phyloP scores from a whole-genome alignment of 2,329 filamentous ascomycete species.

The Fusarium humuli region DNA sequence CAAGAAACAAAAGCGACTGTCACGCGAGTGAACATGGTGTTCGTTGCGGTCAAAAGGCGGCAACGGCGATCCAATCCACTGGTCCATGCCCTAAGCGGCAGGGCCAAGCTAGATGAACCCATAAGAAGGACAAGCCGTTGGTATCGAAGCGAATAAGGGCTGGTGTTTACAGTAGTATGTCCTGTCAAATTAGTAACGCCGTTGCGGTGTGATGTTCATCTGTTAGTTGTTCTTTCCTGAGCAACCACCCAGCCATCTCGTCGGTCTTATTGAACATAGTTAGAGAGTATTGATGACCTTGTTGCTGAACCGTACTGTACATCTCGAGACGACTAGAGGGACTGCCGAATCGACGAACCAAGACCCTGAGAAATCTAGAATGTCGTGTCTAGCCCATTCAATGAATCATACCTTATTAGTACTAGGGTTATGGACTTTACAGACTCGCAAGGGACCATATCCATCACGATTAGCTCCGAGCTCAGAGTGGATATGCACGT shows the following conservation, averaged over 20 bases:
- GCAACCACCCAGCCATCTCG: background rate
- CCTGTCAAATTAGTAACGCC: background rate
- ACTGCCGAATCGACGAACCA: slow-evolving; percentile 1
- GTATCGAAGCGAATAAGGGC: slow-evolving; percentile 12
- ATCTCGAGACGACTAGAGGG: background rate
- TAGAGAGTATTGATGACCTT: background rate
- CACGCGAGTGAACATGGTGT: slow-evolving; percentile 31
- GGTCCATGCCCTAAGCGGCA: slow-evolving; percentile 11
- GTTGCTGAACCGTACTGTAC: background rate
- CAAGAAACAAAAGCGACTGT: slow-evolving; percentile 11
- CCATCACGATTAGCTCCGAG: slow-evolving; percentile 35
- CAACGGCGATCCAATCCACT: slow-evolving; percentile 26
- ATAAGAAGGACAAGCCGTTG: slow-evolving; percentile 3
- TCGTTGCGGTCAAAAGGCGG: slow-evolving; percentile 36
- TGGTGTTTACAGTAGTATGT: background rate
- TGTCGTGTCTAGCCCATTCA: slow-evolving; percentile 11
- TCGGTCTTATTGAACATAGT: background rate
- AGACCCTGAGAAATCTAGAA: slow-evolving; percentile 31
- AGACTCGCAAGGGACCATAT: slow-evolving; percentile 19
- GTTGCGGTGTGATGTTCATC: background rate
- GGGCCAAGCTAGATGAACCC: slow-evolving; percentile 7
- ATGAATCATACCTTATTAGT: slow-evolving; percentile 27
- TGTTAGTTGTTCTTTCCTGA: background rate
- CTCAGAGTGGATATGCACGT: slow-evolving; percentile 24
- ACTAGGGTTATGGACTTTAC: slow-evolving; percentile 20